Evolutionary conservation across 495 filamentous ascomycete species (phyloP).

Genomic region (Aspergillus bertholletiae): DNA sequence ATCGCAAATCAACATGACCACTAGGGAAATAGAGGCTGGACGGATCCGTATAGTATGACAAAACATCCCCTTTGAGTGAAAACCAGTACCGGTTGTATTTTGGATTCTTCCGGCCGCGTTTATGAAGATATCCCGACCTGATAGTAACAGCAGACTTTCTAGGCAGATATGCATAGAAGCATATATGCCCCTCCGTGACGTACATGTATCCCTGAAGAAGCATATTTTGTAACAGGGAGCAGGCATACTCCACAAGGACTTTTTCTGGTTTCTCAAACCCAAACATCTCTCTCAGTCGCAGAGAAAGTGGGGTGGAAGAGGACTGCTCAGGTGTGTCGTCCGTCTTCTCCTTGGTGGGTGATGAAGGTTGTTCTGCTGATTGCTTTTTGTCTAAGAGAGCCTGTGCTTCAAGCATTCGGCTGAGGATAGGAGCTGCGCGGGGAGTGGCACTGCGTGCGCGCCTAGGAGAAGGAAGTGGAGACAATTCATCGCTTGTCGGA

Average conservation of each 20-base stretch:
- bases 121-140: slow-evolving; percentile 86
- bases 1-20: slow-evolving; percentile 88
- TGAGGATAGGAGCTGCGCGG: slow-evolving; percentile 68
- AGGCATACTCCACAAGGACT: slow-evolving; percentile 88
- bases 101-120: slow-evolving; percentile 85
- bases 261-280: slow-evolving; percentile 78
- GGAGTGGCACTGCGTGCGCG: slow-evolving; percentile 41
- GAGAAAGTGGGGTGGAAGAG: slow-evolving; percentile 51
- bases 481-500: slow-evolving; percentile 15
- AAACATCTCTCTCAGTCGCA: slow-evolving; percentile 83
- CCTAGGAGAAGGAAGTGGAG: slow-evolving; percentile 17
- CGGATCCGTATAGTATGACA: slow-evolving; percentile 87
- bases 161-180: slow-evolving; percentile 94
- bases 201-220: slow-evolving; percentile 96
- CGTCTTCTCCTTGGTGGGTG: slow-evolving; percentile 15
- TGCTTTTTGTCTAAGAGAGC: slow-evolving; percentile 52
- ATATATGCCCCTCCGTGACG: slow-evolving; percentile 88
- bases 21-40: slow-evolving; percentile 87
- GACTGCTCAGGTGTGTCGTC: slow-evolving; percentile 22
- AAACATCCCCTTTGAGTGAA: slow-evolving; percentile 86
- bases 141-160: slow-evolving; percentile 76
- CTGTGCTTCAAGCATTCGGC: slow-evolving; percentile 78
- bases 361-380: slow-evolving; percentile 18
- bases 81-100: slow-evolving; percentile 96
- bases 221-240: slow-evolving; percentile 90